Base-by-base conservation (phyloP, 805 yeast species). In the Barnettozyma botsteinii region DNA sequence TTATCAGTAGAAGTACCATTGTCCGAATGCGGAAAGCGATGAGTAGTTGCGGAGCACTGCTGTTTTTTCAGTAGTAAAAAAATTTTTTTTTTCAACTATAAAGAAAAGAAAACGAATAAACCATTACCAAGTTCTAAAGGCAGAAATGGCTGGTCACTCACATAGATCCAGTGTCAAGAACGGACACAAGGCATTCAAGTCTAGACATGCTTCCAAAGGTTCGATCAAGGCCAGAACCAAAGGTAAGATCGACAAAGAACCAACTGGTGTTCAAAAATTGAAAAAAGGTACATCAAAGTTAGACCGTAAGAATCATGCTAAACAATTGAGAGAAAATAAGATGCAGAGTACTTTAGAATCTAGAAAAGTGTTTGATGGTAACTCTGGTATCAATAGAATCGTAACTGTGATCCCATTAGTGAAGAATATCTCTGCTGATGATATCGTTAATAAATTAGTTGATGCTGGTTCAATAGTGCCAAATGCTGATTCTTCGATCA, bases 131-230 rank as follows among this genome's bases (percentile, higher is more conserved):
- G 12, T 13, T 18, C 14, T 18, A 18, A 30, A 4, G 13, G n/a
- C 11, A 25, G 7, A n/a, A 28, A 78, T 80, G 83, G 85, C 83
- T 33, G 85, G 85, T 53, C 84, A 81, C 60, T 76, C 87, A 7
- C 98, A 93, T 60, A 75, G 98, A 59, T 72, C 91, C 11, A 78
- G 95, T 4, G 65, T 85, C 33, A 91, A 87, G 62, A 81, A 80
- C 56, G 79, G 79, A 35, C 95, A 91, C 55, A 93, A 93, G 66
- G 74, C 89, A 9, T 94, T 87, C 72, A 94, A 93, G 60, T 77
- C 95, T 3, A 84, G 81, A 58, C 98, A 93, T 68, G 76, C 96
- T 17, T 77, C 95, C 12, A 93, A 93, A 58, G 84, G 96, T 45
- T 77, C 88, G 26, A 62, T 91, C 54, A 94, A 88, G 58, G 85